Base-by-base conservation (phyloP, 1,284 basidiomycete genomes). In the Lentinula novae-zelandiae region DNA sequence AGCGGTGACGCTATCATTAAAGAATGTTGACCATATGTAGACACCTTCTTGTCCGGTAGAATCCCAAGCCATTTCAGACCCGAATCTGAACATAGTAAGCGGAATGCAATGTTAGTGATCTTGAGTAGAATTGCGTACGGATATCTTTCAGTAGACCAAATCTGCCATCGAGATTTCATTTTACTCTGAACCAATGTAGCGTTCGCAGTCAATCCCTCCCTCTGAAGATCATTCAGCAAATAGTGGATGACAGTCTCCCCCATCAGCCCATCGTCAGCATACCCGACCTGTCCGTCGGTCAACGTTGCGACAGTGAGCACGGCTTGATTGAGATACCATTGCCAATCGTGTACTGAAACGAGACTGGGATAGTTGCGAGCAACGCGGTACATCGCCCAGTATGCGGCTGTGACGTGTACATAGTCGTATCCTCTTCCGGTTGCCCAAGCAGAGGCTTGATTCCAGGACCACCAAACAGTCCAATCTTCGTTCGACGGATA, bases 41-140 rank as follows among this genome's bases (percentile, higher is more conserved):
- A 84, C 81, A 22, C 81, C 81, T 67, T 84, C 82, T 63, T 84
- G 82, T 8, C 83, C 83, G 10, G 83, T 84, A 13, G 82, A 84
- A 67, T 85, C 83, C 82, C 82, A 84, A 8, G 82, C 82, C 82
- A 84, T 83, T 68, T 85, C 82, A 1, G 81, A 82, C 6, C 82
- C 82, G 65, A 83, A 85, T 31, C 82, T 84, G 57, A 33, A 44
- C 17, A 52, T 5, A 57, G 17, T n/a, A 60, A 34, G 44, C 57
- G 38, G 31, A 33, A 50, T 38, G 10, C 42, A 34, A 56, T 8
- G 15, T 20, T 22, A 17, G 48, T n/a, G 39, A 27, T n/a, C 17
- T 54, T 60, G 17, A 22, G 4, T 48, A 58, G 39, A 17, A 20
- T 39, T 7, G 67, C 82, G 67, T 63, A 84, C 81, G 83, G 83